Conservation (phyloP, 345 rosid genomes). For the Trapa bicornis region DNA sequence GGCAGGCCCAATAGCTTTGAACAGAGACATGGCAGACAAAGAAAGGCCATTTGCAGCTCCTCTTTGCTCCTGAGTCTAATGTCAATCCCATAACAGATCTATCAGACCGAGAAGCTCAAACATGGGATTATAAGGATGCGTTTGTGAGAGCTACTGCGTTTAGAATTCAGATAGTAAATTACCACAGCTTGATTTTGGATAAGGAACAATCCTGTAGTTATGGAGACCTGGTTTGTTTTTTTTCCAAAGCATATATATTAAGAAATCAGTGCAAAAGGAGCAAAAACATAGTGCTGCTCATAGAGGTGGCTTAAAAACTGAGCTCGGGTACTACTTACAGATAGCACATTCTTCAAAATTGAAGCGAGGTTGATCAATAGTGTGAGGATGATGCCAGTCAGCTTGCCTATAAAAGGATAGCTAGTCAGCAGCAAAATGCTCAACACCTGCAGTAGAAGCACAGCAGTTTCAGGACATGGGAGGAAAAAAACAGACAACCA, state of each 20-base stretch:
- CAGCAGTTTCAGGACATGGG: background rate
- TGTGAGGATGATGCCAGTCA: constrained; percentile 20
- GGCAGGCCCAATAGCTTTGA: constrained; percentile 47
- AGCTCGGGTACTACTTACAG: constrained; percentile 25
- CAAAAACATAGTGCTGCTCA: background rate
- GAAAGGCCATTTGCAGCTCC: constrained; percentile 49
- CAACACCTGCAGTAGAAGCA: constrained; percentile 20
- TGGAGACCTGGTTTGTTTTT: constrained; percentile 21
- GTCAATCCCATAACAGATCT: background rate
- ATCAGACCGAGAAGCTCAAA: background rate
- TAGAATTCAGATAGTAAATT: constrained; percentile 5
- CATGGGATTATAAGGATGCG: background rate
- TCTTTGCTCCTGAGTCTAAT: constrained; percentile 32
- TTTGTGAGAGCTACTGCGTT: background rate
- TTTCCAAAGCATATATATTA: background rate
- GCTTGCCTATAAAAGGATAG: constrained; percentile 31
- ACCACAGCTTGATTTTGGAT: constrained; percentile 49
- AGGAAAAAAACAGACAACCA: background rate
- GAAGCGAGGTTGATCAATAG: constrained; percentile 30
- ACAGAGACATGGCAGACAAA: constrained; percentile 40
- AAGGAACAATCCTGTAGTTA: constrained; percentile 41
- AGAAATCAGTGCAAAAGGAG: background rate
- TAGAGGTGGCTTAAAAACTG: too few species aligned
- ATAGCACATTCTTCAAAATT: constrained; percentile 31
- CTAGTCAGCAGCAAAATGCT: constrained; percentile 27